phyloP scores from a whole-genome alignment of 371 early-diverging fungal genomes.

The Mucor piriformis region DNA sequence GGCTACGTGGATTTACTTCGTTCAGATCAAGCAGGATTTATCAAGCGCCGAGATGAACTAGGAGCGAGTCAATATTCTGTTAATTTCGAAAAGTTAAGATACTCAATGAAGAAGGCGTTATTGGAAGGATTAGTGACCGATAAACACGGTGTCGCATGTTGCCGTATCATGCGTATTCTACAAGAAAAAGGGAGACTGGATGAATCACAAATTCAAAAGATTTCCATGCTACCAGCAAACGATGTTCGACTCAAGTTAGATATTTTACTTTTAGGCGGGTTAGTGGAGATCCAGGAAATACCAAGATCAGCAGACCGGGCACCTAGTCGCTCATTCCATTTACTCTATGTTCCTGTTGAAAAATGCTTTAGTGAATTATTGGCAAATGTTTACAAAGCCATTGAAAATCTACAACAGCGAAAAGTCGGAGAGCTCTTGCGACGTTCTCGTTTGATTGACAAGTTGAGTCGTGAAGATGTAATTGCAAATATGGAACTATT shows the following conservation, averaged over 20 bases:
- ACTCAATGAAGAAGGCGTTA: slow-evolving; percentile 58
- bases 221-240: slow-evolving; percentile 76
- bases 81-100: slow-evolving; percentile 57
- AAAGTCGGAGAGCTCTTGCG: slow-evolving; percentile 58
- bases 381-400: slow-evolving; percentile 61
- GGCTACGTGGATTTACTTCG: slow-evolving; percentile 70
- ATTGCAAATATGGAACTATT: slow-evolving; percentile 59
- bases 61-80: slow-evolving; percentile 76
- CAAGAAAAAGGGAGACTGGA: slow-evolving; percentile 81
- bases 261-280: slow-evolving; percentile 61
- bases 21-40: slow-evolving; percentile 62
- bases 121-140: slow-evolving; percentile 72
- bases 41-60: slow-evolving; percentile 67
- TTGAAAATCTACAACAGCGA: slow-evolving; percentile 72
- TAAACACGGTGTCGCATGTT: slow-evolving; percentile 68
- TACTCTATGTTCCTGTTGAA: slow-evolving; percentile 76
- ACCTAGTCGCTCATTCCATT: slow-evolving; percentile 79
- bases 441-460: slow-evolving; percentile 68
- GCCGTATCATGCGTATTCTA: slow-evolving; percentile 76
- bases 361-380: slow-evolving; percentile 63
- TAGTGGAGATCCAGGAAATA: slow-evolving; percentile 84
- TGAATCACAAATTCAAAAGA: slow-evolving; percentile 71
- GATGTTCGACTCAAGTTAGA: slow-evolving; percentile 71
- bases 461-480: slow-evolving; percentile 77
- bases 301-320: slow-evolving; percentile 84